These are phyloP conservation scores for Penicillium vulpinum DNA, from an alignment of 2,329 filamentous ascomycete species.

Conservation along the genomic window DNA sequence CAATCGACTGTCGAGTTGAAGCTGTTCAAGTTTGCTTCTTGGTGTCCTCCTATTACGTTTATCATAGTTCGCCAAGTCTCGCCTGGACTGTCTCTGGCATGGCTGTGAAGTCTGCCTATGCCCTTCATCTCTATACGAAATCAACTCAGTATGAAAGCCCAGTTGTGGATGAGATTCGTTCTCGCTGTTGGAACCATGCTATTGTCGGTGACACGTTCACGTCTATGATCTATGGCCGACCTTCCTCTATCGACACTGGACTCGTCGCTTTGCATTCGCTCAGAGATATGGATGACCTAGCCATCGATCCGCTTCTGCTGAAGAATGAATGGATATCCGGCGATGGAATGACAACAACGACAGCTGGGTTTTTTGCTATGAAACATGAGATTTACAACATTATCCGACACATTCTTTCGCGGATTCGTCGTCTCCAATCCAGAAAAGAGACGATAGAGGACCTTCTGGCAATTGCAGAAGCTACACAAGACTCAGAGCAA, in stretches of 20 bases:
- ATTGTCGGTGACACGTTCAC: slow-evolving; percentile 32
- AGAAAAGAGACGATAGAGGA: slow-evolving; percentile 4
- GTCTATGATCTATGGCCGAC: slow-evolving; percentile 32
- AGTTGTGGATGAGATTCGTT: slow-evolving; percentile 26
- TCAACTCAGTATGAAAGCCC: slow-evolving; percentile 2
- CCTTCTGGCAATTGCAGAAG: slow-evolving; percentile 10
- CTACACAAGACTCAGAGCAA: slow-evolving; percentile 5
- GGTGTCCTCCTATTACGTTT: slow-evolving; percentile 19
- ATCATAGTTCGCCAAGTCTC: slow-evolving; percentile 21
- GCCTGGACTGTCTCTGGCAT: slow-evolving; percentile 25
- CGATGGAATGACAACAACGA: background rate
- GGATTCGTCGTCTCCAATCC: slow-evolving; percentile 26
- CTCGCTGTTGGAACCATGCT: slow-evolving; percentile 34
- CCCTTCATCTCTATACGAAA: slow-evolving; percentile 19
- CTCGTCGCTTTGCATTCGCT: slow-evolving; percentile 25
- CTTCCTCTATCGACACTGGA: slow-evolving; percentile 28
- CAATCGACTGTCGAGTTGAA: slow-evolving; percentile 22
- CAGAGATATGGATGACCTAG: slow-evolving; percentile 27
- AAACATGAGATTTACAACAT: slow-evolving; percentile 32
- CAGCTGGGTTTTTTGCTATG: slow-evolving; percentile 25
- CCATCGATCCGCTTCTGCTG: slow-evolving; percentile 1
- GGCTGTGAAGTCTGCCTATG: slow-evolving; percentile 21
- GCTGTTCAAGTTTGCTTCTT: slow-evolving; percentile 22
- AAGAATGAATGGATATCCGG: slow-evolving; percentile 16
- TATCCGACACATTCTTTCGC: slow-evolving; percentile 28